Evolutionary conservation across 2,329 filamentous ascomycete genomes (phyloP).

Genomic region (Hypoxylon sp.): DNA sequence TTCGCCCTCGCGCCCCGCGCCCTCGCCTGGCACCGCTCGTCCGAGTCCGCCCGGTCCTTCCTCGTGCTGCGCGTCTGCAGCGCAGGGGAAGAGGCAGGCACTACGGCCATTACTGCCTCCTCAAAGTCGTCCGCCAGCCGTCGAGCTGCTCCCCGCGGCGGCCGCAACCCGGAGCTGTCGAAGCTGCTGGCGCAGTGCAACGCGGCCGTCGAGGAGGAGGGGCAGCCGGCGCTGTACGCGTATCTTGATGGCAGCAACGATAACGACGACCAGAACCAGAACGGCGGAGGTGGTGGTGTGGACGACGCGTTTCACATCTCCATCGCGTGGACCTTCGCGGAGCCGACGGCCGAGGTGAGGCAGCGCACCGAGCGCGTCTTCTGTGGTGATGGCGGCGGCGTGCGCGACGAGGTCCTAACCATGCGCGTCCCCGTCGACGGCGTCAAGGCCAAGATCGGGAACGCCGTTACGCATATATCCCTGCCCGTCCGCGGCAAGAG

Average conservation of each 20-base stretch:
- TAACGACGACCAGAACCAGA: no score
- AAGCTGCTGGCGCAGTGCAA: conserved; percentile 74
- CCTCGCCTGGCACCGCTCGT: conserved; percentile 61
- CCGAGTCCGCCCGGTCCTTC: conserved; percentile 77
- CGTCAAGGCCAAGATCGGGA: conserved; percentile 80
- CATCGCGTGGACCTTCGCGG: conserved; percentile 79
- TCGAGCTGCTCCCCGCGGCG: conserved; percentile 41
- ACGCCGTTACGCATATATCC: conserved; percentile 64
- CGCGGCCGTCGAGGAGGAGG: conserved; percentile 62
- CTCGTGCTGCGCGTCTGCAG: conserved; percentile 73
- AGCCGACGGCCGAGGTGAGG: conserved; percentile 56
- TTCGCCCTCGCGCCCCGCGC: conserved; percentile 52
- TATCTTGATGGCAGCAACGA: no score
- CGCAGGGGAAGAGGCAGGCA: neutral
- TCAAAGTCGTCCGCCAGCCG: neutral
- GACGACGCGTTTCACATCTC: conserved; percentile 80
- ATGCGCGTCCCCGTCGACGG: conserved; percentile 64
- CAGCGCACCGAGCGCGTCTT: conserved; percentile 48
- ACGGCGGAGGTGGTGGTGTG: no score
- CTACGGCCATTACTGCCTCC: neutral
- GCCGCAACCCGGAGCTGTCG: conserved; percentile 64
- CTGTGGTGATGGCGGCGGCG: conserved; percentile 9
- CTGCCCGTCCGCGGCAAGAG: conserved; percentile 42
- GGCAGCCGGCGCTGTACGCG: conserved; percentile 76
- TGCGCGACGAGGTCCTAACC: conserved; percentile 44